Percentiles rank a stretch among this genome's conserved stretches.
These are phyloP conservation scores for Tuber aestivum DNA, from an alignment of 495 filamentous ascomycete species.

Conservation along the genomic window DNA sequence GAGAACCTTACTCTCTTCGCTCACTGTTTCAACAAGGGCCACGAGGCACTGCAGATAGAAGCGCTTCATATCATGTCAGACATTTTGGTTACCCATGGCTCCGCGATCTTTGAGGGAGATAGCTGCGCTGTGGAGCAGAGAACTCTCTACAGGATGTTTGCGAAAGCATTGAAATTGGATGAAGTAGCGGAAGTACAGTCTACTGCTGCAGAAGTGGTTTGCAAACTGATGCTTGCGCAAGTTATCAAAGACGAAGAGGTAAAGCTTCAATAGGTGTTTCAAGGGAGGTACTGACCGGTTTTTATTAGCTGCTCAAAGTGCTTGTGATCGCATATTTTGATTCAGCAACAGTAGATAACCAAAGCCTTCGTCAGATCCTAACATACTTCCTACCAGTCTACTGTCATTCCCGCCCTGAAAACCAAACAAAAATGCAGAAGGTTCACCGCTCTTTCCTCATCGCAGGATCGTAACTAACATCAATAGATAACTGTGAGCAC, in stretches of 20 bases:
- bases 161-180: conserved; percentile 65
- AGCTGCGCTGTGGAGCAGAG: conserved; percentile 33
- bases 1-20: conserved; percentile 92
- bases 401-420: conserved; percentile 72
- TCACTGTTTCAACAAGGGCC: conserved; percentile 90
- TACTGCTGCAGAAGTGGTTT: conserved; percentile 71
- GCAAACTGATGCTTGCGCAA: conserved; percentile 77
- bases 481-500: conserved; percentile 51
- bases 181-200: conserved; percentile 68
- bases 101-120: conserved; percentile 56
- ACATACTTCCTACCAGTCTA: conserved; percentile 96
- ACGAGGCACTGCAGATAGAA: conserved; percentile 79
- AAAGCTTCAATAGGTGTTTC: conserved; percentile 21
- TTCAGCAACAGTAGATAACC: conserved; percentile 73
- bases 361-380: conserved; percentile 79
- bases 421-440: conserved; percentile 69
- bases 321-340: conserved; percentile 85
- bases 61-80: conserved; percentile 90
- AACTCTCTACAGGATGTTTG: conserved; percentile 34
- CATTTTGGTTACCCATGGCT: conserved; percentile 80
- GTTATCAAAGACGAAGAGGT: conserved; percentile 55
- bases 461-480: conserved; percentile 50
- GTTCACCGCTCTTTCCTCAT: conserved; percentile 65
- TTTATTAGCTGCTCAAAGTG: conserved; percentile 67
- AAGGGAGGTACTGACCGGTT: background rate